phyloP scores from a whole-genome alignment of 352 stramenopile species.

The Lagenidium giganteum region DNA sequence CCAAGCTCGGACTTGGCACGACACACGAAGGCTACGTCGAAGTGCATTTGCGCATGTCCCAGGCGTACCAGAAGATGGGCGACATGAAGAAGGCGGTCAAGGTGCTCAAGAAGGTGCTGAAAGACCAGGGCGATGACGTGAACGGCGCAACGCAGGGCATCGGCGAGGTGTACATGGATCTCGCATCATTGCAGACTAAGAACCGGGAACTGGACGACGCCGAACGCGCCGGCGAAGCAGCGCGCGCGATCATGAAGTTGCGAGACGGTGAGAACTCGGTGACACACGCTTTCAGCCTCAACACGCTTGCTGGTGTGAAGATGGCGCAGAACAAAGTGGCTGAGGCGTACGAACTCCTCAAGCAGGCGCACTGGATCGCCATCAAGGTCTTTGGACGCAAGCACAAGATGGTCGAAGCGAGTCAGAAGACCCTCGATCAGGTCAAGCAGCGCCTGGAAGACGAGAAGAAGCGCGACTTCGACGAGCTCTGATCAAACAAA shows the following conservation, averaged over 20 bases:
- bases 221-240: slow-evolving; percentile 34
- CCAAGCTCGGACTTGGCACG: slow-evolving; percentile 54
- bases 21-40: slow-evolving; percentile 77
- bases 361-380: slow-evolving; percentile 68
- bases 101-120: slow-evolving; percentile 47
- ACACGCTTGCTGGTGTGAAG: slow-evolving; percentile 69
- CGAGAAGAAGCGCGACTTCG: slow-evolving; percentile 5
- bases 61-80: slow-evolving; percentile 64
- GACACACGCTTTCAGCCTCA: slow-evolving; percentile 74
- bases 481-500: slow-evolving; percentile 6
- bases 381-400: slow-evolving; percentile 49
- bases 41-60: slow-evolving; percentile 53
- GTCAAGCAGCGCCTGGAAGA: slow-evolving; percentile 54
- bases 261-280: slow-evolving; percentile 67
- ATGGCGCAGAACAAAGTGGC: slow-evolving; percentile 60
- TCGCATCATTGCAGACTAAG: slow-evolving; percentile 30
- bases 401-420: slow-evolving; percentile 59
- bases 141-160: slow-evolving; percentile 64
- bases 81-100: slow-evolving; percentile 49
- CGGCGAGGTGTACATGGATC: slow-evolving; percentile 76
- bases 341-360: slow-evolving; percentile 51
- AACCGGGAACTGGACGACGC: slow-evolving; percentile 13
- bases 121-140: slow-evolving; percentile 46
- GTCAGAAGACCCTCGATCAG: slow-evolving; percentile 54
- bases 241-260: slow-evolving; percentile 46